Conservation (phyloP, 1,139 yeast species). For the Magnusiomyces clavatus region DNA sequence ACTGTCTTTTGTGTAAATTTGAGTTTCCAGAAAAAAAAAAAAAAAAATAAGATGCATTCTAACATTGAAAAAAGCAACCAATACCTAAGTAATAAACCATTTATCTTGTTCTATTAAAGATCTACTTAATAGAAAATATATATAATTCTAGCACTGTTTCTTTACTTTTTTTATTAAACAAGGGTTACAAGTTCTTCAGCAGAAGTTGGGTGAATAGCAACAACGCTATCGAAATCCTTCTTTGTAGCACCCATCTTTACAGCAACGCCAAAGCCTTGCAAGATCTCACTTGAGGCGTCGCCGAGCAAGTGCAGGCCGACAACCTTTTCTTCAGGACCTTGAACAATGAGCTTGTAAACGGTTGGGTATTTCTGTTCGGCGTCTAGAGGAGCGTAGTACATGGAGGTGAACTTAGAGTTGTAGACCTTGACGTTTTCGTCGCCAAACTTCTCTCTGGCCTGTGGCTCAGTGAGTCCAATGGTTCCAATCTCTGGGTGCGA, state of each 20-base stretch:
- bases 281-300: conserved; percentile 79
- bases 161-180: background rate
- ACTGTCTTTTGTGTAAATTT: too few relatives aligned
- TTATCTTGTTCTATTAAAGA: too few relatives aligned
- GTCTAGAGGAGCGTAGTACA: conserved; percentile 78
- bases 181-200: conserved; percentile 93
- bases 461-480: conserved; percentile 73
- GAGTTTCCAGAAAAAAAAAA: too few relatives aligned
- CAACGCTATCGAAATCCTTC: conserved; percentile 87
- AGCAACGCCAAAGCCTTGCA: conserved; percentile 98
- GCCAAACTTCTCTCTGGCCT: conserved; percentile 75
- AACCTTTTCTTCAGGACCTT: conserved; percentile 82
- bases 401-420: conserved; percentile 74
- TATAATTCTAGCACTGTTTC: too few relatives aligned
- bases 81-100: too few relatives aligned
- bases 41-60: too few relatives aligned
- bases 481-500: conserved; percentile 98
- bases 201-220: conserved; percentile 96
- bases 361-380: conserved; percentile 77
- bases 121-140: too few relatives aligned
- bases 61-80: too few relatives aligned
- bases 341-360: conserved; percentile 70
- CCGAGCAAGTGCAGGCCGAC: conserved; percentile 94
- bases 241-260: conserved; percentile 92
- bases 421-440: conserved; percentile 73